These are phyloP conservation scores for Lecanosticta acicola DNA, from an alignment of 2,329 filamentous ascomycete genomes.

Conservation along the genomic window DNA sequence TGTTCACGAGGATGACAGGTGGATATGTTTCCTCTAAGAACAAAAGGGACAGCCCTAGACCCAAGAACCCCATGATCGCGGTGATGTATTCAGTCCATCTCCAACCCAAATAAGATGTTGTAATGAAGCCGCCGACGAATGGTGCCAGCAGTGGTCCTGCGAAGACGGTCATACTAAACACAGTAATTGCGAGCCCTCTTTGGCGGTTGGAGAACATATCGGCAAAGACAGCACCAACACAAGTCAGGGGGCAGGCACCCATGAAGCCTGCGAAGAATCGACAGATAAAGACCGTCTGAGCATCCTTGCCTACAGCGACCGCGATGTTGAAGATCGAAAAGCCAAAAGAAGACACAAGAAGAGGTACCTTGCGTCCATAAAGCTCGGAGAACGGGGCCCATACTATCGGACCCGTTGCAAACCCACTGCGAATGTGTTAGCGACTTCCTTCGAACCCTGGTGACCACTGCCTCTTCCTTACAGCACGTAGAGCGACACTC, in stretches of 20 bases:
- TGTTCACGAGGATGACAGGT: slow-evolving; percentile 52
- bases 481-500: slow-evolving; percentile 37
- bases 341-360: slow-evolving; percentile 32
- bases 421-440: slow-evolving; percentile 2
- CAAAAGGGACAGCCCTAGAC: slow-evolving; percentile 45
- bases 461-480: slow-evolving; percentile 17
- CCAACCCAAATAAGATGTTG: slow-evolving; percentile 40
- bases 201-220: slow-evolving; percentile 33
- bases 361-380: slow-evolving; percentile 29
- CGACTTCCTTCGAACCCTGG: neutral
- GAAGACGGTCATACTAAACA: slow-evolving; percentile 35
- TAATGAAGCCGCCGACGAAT: slow-evolving; percentile 32
- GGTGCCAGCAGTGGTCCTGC: slow-evolving; percentile 31
- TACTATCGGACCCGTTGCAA: slow-evolving; percentile 27
- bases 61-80: slow-evolving; percentile 52
- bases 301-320: slow-evolving; percentile 35
- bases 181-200: slow-evolving; percentile 32
- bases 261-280: slow-evolving; percentile 35
- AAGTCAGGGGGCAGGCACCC: slow-evolving; percentile 40
- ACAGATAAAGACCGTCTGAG: slow-evolving; percentile 36
- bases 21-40: slow-evolving; percentile 56
- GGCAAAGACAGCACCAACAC: slow-evolving; percentile 45
- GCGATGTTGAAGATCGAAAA: slow-evolving; percentile 46
- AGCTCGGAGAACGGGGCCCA: slow-evolving; percentile 48
- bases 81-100: slow-evolving; percentile 47